These are phyloP conservation scores for Brassica carinata DNA, from an alignment of 345 rosid species.

Conservation along the genomic window DNA sequence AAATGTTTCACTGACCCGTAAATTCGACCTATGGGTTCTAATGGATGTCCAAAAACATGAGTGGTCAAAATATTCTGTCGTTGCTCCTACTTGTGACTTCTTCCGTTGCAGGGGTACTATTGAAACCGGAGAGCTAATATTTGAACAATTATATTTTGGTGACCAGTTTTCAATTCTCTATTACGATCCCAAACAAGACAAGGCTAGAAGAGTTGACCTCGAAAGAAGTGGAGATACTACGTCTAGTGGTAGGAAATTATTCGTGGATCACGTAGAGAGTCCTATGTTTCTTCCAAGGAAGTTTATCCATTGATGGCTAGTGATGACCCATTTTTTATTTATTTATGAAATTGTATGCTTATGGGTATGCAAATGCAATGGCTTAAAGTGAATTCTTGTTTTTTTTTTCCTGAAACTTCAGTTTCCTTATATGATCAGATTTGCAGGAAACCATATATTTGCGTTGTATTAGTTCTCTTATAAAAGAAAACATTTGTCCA, in stretches of 20 bases:
- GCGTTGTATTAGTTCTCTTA: too few relatives aligned
- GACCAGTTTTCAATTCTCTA: not conserved
- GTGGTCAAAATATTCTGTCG: not conserved
- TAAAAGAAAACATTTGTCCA: too few relatives aligned
- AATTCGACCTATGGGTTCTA: not conserved
- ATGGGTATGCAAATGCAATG: too few relatives aligned
- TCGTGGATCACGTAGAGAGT: not conserved
- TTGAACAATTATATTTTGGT: not conserved
- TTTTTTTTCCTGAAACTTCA: too few relatives aligned
- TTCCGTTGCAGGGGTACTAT: not conserved
- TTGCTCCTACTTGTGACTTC: not conserved
- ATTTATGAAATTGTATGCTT: too few relatives aligned
- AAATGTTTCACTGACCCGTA: not conserved
- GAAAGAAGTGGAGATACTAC: not conserved
- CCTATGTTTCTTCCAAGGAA: not conserved
- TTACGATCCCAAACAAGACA: not conserved
- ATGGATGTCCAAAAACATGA: not conserved
- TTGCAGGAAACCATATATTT: too few relatives aligned
- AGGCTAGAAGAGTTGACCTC: not conserved
- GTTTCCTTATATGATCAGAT: too few relatives aligned
- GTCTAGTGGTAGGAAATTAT: not conserved
- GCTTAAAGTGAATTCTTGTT: too few relatives aligned
- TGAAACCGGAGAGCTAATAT: not conserved
- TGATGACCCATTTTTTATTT: too few relatives aligned
- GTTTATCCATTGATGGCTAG: not conserved